These are phyloP conservation scores for Pseudopyrenochaeta lycopersici DNA, from an alignment of 2,329 filamentous ascomycete genomes.

Conservation along the genomic window DNA sequence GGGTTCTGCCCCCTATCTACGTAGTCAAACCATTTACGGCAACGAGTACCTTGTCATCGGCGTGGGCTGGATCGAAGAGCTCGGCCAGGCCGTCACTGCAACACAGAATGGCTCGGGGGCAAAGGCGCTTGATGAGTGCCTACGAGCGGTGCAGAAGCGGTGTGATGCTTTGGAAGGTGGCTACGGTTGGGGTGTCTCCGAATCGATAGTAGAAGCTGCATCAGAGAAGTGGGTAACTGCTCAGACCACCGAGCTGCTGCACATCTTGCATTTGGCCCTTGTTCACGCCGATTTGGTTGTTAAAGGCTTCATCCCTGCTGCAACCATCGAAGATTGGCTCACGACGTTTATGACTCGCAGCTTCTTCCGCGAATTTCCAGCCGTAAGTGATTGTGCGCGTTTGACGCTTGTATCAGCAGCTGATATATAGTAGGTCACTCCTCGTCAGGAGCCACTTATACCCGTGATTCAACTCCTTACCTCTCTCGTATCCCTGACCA, in stretches of 20 bases:
- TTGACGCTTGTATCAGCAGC: neutral
- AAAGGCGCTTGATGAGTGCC: constrained; percentile 47
- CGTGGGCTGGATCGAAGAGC: constrained; percentile 43
- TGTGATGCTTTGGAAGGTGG: constrained; percentile 56
- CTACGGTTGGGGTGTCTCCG: constrained; percentile 58
- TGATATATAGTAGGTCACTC: constrained; percentile 11
- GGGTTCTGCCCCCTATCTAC: constrained; percentile 38
- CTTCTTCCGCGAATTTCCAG: constrained; percentile 73
- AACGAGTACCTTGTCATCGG: constrained; percentile 39
- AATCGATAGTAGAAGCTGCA: constrained; percentile 62
- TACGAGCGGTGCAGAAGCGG: constrained; percentile 60
- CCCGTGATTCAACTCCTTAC: constrained; percentile 74
- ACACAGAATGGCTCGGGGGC: constrained; percentile 50
- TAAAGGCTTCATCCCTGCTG: constrained; percentile 39
- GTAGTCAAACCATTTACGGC: constrained; percentile 37
- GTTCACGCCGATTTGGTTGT: constrained; percentile 68
- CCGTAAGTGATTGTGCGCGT: constrained; percentile 53
- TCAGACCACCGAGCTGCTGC: constrained; percentile 74
- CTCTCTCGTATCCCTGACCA: constrained; percentile 73
- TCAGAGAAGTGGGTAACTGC: constrained; percentile 71
- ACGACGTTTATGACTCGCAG: constrained; percentile 30
- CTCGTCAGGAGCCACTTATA: constrained; percentile 57
- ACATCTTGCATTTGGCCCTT: constrained; percentile 77
- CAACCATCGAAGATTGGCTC: constrained; percentile 47
- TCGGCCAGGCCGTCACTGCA: constrained; percentile 38